A percentile compares a stretch with the other conserved stretches of the same genome.
Conservation (phyloP, 73 alveolate genomes). For the Paramecium caudatum region DNA sequence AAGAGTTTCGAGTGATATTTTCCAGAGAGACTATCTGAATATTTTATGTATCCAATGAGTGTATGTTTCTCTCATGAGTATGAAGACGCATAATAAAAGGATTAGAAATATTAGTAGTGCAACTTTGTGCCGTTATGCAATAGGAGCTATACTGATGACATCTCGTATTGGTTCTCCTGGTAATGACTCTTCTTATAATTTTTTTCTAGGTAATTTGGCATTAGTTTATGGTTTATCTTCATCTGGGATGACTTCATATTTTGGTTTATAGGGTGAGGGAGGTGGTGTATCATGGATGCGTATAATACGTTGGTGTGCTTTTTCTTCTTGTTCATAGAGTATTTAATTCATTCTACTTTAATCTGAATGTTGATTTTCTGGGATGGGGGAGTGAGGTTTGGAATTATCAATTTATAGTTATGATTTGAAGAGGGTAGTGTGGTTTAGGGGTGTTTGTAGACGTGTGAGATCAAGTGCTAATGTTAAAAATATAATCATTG, state of each 20-base stretch:
- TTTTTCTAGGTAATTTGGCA: slow-evolving; percentile 43
- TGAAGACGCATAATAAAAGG: background rate
- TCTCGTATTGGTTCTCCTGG: slow-evolving; percentile 24
- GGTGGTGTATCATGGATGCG: slow-evolving; percentile 26
- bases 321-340: slow-evolving; percentile 36
- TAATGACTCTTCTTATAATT: background rate
- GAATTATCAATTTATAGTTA: slow-evolving; percentile 7
- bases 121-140: slow-evolving; percentile 18
- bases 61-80: slow-evolving; percentile 47
- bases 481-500: slow-evolving; percentile 38
- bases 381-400: no score
- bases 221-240: slow-evolving; percentile 19
- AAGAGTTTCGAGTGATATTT: slow-evolving; percentile 1
- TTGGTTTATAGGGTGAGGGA: background rate
- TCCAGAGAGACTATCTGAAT: slow-evolving; percentile 1
- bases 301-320: background rate
- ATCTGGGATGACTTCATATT: slow-evolving; percentile 28
- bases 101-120: background rate
- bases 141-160: slow-evolving; percentile 11
- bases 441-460: background rate
- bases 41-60: slow-evolving; percentile 2
- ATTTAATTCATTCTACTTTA: slow-evolving; percentile 45
- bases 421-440: slow-evolving; percentile 33
- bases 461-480: slow-evolving; percentile 42
- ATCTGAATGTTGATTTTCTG: slow-evolving; percentile 4